These are phyloP conservation scores for Cotoneaster glaucophyllus DNA, from an alignment of 306 rosid species.

Conservation along the genomic window DNA sequence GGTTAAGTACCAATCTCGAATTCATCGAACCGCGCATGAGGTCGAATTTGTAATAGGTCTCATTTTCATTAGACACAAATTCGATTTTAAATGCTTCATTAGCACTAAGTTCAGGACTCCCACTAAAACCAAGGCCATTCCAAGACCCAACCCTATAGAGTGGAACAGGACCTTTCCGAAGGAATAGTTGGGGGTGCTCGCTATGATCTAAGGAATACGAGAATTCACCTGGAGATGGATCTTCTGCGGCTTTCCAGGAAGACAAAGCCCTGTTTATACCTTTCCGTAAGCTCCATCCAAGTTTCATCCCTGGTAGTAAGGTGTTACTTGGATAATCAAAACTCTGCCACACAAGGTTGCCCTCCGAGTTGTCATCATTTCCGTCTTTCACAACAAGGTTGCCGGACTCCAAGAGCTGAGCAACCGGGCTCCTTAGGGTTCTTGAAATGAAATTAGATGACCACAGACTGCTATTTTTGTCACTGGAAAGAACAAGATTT, in stretches of 20 bases:
- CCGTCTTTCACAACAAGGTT: conserved; percentile 36
- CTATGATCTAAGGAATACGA: not conserved
- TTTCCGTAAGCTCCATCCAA: conserved; percentile 32
- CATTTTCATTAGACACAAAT: conserved; percentile 26
- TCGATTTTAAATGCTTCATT: conserved; percentile 11
- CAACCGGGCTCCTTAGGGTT: conserved; percentile 16
- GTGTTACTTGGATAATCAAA: conserved; percentile 52
- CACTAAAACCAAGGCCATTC: not conserved
- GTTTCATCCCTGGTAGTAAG: conserved; percentile 19
- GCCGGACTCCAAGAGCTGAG: conserved; percentile 42
- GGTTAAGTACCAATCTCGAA: conserved; percentile 37
- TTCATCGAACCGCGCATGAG: conserved; percentile 19
- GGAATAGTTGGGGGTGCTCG: conserved; percentile 18
- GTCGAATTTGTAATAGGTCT: conserved; percentile 26
- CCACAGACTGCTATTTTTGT: conserved; percentile 25
- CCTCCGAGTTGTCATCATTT: not conserved
- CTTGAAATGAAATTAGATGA: conserved; percentile 16
- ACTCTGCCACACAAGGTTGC: conserved; percentile 43
- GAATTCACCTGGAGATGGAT: conserved; percentile 45
- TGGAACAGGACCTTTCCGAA: conserved; percentile 36
- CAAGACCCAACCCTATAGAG: not conserved
- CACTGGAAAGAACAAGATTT: conserved; percentile 15
- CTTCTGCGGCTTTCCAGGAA: conserved; percentile 37
- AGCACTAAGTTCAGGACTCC: conserved; percentile 42
- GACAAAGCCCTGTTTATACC: conserved; percentile 18